Percentiles rank a stretch among this genome's conserved stretches.
Evolutionary conservation across 1,284 basidiomycete species (phyloP).

Genomic region (Trichosporon sp.): DNA sequence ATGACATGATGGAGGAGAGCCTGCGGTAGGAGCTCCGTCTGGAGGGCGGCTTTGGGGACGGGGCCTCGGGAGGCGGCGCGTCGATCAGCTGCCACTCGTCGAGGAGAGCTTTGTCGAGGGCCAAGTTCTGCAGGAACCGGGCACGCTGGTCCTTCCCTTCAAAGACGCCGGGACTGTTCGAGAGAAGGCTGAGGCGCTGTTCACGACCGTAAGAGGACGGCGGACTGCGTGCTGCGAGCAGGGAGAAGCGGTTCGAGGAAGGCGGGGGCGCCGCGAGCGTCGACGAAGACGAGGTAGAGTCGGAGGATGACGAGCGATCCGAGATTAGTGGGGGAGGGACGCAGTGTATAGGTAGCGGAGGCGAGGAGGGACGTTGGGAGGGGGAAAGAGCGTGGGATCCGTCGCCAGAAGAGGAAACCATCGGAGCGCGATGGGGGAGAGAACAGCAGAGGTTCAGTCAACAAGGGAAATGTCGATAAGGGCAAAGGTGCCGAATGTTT

Average conservation of each 20-base stretch:
- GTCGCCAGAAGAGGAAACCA: neutral
- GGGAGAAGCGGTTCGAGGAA: neutral
- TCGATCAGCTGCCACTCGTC: conserved; percentile 20
- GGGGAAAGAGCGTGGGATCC: neutral
- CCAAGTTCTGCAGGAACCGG: conserved; percentile 12
- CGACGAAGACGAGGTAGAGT: neutral
- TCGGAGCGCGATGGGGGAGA: neutral
- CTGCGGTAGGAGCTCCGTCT: neutral
- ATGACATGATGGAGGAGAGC: conserved; percentile 12
- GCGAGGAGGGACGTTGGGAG: neutral
- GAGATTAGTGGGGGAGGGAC: neutral
- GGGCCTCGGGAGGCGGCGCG: neutral
- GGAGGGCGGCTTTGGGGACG: neutral
- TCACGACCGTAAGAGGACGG: neutral
- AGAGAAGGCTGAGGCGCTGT: neutral
- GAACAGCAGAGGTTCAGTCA: neutral
- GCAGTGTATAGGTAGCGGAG: neutral
- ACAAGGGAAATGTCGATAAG: neutral
- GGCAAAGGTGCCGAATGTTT: neutral
- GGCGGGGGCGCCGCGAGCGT: neutral
- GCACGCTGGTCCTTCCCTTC: conserved; percentile 15
- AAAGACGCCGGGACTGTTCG: conserved; percentile 9
- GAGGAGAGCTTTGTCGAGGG: conserved; percentile 7
- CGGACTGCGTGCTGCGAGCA: neutral
- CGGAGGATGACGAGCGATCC: neutral